Conservation (phyloP, 1,284 basidiomycete genomes). For the Lignosus rhinocerotis region DNA sequence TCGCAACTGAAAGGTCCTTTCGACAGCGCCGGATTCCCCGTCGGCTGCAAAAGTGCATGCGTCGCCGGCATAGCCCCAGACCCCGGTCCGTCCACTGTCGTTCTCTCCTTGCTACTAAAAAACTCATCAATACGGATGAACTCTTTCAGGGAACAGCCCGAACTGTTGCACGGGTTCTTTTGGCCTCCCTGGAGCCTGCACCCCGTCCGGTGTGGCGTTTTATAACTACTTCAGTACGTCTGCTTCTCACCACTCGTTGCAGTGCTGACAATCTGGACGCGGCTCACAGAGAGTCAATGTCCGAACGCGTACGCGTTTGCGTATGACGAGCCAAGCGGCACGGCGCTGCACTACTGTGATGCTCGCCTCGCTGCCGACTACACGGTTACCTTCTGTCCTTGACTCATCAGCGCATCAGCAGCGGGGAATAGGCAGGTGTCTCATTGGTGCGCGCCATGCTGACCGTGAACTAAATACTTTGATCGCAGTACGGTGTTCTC, state of each 20-base stretch:
- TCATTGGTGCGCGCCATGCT: too few relatives aligned
- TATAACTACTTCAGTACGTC: conserved; percentile 50
- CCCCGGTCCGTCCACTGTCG: conserved; percentile 26
- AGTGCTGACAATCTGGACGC: neutral
- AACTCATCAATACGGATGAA: neutral
- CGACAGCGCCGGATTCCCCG: conserved; percentile 40
- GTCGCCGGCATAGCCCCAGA: conserved; percentile 38
- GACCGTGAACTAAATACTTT: too few relatives aligned
- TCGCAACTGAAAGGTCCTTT: conserved; percentile 37
- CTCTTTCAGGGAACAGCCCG: conserved; percentile 33
- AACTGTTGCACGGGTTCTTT: conserved; percentile 49
- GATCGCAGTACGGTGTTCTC: too few relatives aligned
- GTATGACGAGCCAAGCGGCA: conserved; percentile 48
- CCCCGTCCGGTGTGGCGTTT: conserved; percentile 40
- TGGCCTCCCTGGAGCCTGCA: conserved; percentile 44
- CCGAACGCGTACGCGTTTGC: conserved; percentile 51
- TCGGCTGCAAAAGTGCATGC: conserved; percentile 50
- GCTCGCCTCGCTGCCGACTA: conserved; percentile 41
- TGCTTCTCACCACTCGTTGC: neutral
- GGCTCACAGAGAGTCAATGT: conserved; percentile 42
- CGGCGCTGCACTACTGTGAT: conserved; percentile 47
- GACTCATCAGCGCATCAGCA: neutral
- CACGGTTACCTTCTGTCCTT: conserved; percentile 53
- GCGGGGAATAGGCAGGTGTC: too few relatives aligned
- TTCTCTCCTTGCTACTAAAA: accelerated